Base-by-base conservation (phyloP, 1,284 basidiomycete species). In the Chondrostereum purpureum region DNA sequence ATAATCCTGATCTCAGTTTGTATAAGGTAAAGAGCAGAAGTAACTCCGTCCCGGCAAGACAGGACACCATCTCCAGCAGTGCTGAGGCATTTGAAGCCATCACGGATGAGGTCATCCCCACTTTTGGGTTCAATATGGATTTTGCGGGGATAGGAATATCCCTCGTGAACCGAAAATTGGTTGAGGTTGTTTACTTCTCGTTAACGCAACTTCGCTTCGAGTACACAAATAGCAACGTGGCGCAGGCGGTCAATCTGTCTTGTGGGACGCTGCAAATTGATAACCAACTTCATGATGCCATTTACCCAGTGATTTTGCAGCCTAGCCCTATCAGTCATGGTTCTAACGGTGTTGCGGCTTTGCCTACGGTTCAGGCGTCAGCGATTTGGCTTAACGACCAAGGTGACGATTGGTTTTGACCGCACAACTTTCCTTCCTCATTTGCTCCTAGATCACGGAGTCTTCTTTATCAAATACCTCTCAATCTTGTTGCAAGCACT, bases 401-500 rank as follows among this genome's bases (percentile, higher is more conserved):
- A 72, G 88, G 93, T 92, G 50, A 57, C 70, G 51, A 19, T 22
- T 23, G 38, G 2, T 11, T 6, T 5, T 33, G 5, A 21, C 13
- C 39, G 21, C 23, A 24, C 45, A 34, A 39, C 27, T 42, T 47
- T 4, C 53, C 12, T 14, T 16, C 12, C 19, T 11, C 2, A 21
- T 34, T 36, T 19, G n/a, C n/a, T n/a, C 21, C 6, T 41, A 94
- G 92, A 88, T 20, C 96, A 99, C 55, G 96, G 96, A 14, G 96
- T 99, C 13, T 69, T 89, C 33, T 99, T 97, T 63, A 77, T 99
- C 68, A 99, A 99, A 68, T 99, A 99, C 59, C 96, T 92, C 41
- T 95, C 93, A 1, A 78, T 99, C 38, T 68, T 99, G 19, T 68
- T 99, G 18, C 96, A 99, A 60, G 92, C 95, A 12, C 75, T 99